These are phyloP conservation scores for Cladosporium halotolerans DNA, from an alignment of 2,329 filamentous ascomycete species.

Conservation along the genomic window DNA sequence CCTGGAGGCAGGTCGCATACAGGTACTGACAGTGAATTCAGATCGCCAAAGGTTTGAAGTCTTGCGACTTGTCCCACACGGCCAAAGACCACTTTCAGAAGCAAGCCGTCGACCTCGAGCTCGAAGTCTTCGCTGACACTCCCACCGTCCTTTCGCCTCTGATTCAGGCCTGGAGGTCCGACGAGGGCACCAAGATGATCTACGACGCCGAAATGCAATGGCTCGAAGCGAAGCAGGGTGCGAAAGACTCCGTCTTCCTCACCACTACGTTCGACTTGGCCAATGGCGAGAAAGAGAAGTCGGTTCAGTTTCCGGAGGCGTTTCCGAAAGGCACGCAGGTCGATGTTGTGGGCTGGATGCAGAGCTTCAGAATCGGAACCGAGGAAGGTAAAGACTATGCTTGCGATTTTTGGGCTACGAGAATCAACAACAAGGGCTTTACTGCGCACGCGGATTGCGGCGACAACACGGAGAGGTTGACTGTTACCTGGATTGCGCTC, in stretches of 20 bases:
- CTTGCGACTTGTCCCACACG: conserved; percentile 5
- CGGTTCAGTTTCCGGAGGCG: conserved; percentile 3
- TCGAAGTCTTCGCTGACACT: conserved; percentile 10
- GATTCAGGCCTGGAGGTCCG: conserved; percentile 10
- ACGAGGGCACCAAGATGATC: conserved; percentile 10
- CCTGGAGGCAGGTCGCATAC: too few species aligned
- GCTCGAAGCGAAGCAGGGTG: conserved; percentile 9
- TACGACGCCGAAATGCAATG: conserved; percentile 11
- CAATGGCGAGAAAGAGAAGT: conserved; percentile 9
- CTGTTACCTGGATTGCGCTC: conserved; percentile 14
- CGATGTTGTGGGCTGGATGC: conserved; percentile 12
- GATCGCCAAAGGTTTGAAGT: conserved; percentile 11
- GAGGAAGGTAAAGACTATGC: conserved; percentile 4
- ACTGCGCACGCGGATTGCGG: conserved; percentile 13
- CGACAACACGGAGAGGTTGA: conserved; percentile 12
- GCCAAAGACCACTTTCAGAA: conserved; percentile 11
- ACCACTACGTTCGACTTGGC: conserved; percentile 6
- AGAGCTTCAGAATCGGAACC: conserved; percentile 14
- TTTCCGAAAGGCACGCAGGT: conserved; percentile 10
- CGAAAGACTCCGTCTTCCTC: conserved; percentile 6
- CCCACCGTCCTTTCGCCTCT: conserved; percentile 1
- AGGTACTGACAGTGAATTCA: not conserved
- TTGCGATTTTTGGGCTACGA: conserved; percentile 12
- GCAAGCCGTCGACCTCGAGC: conserved; percentile 4
- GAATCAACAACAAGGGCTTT: conserved; percentile 14